Evolutionary conservation across 352 stramenopile species (phyloP).

Genomic region (Pythium sp.): DNA sequence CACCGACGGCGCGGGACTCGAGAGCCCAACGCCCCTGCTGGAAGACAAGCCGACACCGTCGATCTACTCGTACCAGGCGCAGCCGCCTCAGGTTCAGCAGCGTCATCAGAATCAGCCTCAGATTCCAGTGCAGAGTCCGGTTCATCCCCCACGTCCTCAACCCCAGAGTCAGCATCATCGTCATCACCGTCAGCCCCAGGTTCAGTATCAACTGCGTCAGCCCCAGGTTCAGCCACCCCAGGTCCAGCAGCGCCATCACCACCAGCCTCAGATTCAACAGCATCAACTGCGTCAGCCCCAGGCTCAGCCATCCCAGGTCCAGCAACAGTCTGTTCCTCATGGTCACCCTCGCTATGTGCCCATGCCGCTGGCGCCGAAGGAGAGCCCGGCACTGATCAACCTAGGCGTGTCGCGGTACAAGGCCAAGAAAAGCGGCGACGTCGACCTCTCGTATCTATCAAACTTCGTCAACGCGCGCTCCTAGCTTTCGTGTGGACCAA

Average conservation of each 20-base stretch:
- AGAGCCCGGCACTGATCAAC: conserved; percentile 13
- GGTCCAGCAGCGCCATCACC: background rate
- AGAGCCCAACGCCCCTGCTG: conserved; percentile 13
- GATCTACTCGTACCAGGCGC: background rate
- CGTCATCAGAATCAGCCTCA: background rate
- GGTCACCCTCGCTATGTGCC: background rate
- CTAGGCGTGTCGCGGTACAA: conserved; percentile 11
- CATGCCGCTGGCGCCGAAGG: background rate
- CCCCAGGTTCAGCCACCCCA: background rate
- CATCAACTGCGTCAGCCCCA: background rate
- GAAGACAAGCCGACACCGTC: conserved; percentile 1
- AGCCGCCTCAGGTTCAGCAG: background rate
- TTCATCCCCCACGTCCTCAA: background rate
- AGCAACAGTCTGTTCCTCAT: background rate
- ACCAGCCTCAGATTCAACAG: background rate
- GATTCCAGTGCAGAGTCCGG: background rate
- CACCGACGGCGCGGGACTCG: background rate
- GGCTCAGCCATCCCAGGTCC: background rate
- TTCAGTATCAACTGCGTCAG: too few relatives aligned
- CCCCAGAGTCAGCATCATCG: background rate
- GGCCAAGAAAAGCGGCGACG: background rate
- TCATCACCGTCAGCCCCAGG: background rate
- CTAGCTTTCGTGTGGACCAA: background rate
- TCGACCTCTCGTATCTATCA: conserved; percentile 20
- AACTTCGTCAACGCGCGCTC: conserved; percentile 11